phyloP scores from a whole-genome alignment of 768 basidiomycete genomes.

The Tylopilus balloui region DNA sequence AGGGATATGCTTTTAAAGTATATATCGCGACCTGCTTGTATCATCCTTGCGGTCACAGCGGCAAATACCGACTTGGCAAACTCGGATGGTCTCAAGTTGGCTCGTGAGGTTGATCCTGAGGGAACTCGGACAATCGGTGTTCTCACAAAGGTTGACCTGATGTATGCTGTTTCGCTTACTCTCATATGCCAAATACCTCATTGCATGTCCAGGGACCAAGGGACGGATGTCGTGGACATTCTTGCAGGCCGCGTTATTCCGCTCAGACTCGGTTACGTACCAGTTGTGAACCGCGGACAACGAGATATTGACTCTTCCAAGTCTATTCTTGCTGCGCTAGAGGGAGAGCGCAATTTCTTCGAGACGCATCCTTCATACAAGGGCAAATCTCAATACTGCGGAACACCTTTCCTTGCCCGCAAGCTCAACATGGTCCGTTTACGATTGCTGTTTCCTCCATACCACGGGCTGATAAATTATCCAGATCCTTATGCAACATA shows the following conservation, averaged over 20 bases:
- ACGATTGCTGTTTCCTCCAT: not conserved
- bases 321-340: constrained; percentile 79
- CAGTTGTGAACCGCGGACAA: constrained; percentile 97
- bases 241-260: constrained; percentile 96
- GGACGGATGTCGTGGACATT: constrained; percentile 98
- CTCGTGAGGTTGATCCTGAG: constrained; percentile 95
- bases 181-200: constrained; percentile 4
- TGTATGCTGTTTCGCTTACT: constrained; percentile 53
- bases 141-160: constrained; percentile 95
- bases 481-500: constrained; percentile 99
- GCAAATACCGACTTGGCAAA: constrained; percentile 98
- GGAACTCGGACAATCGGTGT: constrained; percentile 97
- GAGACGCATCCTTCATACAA: constrained; percentile 93
- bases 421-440: constrained; percentile 85
- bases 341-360: constrained; percentile 89
- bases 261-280: constrained; percentile 93
- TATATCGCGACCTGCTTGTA: constrained; percentile 92
- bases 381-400: constrained; percentile 92
- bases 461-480: not conserved
- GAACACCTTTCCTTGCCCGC: constrained; percentile 92
- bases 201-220: constrained; percentile 70
- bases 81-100: constrained; percentile 95
- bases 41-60: constrained; percentile 92
- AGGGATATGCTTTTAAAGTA: constrained; percentile 94
- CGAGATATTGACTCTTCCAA: constrained; percentile 92